A percentile compares a stretch with the other conserved stretches of the same genome.
These are phyloP conservation scores for Ochetophila trinervis DNA, from an alignment of 306 rosid genomes.

Conservation along the genomic window DNA sequence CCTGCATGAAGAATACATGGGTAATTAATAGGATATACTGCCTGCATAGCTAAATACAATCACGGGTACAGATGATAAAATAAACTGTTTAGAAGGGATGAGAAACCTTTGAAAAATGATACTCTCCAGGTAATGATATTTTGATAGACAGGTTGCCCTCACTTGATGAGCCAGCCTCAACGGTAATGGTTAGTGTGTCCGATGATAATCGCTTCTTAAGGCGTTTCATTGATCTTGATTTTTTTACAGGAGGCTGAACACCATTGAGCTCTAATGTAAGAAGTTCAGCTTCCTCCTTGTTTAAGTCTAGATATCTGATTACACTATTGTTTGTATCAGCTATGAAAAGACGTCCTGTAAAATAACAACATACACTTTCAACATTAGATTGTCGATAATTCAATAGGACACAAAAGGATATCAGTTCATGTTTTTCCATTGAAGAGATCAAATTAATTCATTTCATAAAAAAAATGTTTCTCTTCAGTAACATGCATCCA, in stretches of 20 bases:
- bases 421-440: too few species aligned
- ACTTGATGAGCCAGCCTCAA: conserved; percentile 60
- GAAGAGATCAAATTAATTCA: too few species aligned
- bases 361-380: conserved; percentile 11
- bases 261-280: conserved; percentile 78
- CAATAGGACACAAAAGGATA: background rate
- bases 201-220: conserved; percentile 71
- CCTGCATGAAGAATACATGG: conserved; percentile 47
- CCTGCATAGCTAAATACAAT: background rate
- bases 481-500: background rate
- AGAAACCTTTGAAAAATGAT: conserved; percentile 88
- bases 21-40: conserved; percentile 9
- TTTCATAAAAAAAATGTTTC: too few species aligned
- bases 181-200: conserved; percentile 56
- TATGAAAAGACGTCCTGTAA: conserved; percentile 74
- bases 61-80: conserved; percentile 11
- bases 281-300: conserved; percentile 45
- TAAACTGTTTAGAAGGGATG: background rate
- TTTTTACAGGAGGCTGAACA: conserved; percentile 72
- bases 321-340: conserved; percentile 93
- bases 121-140: conserved; percentile 72
- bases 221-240: conserved; percentile 58
- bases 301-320: conserved; percentile 77
- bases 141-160: conserved; percentile 67
- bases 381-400: conserved; percentile 5